Conservation (phyloP, 345 rosid genomes). For the Anastatica hierochuntica region DNA sequence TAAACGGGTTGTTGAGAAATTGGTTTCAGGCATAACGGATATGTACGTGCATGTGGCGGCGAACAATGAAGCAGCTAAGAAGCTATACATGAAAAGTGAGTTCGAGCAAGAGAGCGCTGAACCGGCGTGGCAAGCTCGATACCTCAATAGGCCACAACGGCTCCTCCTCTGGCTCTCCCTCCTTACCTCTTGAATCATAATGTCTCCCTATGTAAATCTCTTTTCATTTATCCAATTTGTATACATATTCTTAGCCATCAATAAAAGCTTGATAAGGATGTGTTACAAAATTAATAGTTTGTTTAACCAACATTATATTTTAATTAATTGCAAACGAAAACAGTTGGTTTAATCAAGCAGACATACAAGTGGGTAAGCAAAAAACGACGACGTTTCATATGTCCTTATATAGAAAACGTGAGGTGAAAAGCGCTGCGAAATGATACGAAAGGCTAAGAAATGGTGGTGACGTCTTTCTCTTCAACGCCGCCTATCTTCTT, state of each 20-base stretch:
- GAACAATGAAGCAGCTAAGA: constrained; percentile 74
- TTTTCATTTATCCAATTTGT: background rate
- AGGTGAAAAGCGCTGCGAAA: background rate
- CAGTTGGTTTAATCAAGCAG: no score
- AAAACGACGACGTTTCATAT: constrained; percentile 9
- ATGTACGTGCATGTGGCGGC: constrained; percentile 85
- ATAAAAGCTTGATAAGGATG: background rate
- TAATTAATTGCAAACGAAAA: no score
- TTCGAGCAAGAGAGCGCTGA: constrained; percentile 60
- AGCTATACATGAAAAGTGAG: constrained; percentile 65
- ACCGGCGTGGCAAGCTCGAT: constrained; percentile 95
- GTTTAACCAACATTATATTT: no score
- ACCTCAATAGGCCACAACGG: constrained; percentile 68
- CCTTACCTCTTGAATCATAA: constrained; percentile 1
- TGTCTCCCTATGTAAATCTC: constrained; percentile 14
- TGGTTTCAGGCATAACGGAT: constrained; percentile 69
- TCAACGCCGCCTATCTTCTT: constrained; percentile 20
- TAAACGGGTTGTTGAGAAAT: background rate
- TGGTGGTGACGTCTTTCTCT: constrained; percentile 29
- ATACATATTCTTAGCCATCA: background rate
- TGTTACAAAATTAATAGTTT: background rate
- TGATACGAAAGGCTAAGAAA: constrained; percentile 26
- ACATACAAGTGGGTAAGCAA: no score
- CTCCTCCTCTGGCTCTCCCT: constrained; percentile 66
- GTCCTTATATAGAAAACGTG: constrained; percentile 5